Conservation (phyloP, 371 early-diverging fungal genomes). For the Lichtheimia hyalospora region DNA sequence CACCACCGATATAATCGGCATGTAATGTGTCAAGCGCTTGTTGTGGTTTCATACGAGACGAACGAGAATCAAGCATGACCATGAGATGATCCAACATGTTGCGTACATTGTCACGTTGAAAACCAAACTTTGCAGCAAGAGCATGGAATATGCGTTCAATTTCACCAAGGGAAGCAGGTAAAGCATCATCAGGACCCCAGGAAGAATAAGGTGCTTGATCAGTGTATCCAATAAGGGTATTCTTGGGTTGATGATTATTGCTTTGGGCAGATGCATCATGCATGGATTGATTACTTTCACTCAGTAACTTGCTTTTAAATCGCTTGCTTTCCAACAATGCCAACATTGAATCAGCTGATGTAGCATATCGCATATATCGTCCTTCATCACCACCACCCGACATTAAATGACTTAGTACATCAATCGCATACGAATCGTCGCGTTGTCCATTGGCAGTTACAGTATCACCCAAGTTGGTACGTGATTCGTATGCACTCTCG, state of each 20-base stretch:
- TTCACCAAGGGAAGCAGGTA: conserved; percentile 67
- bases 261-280: conserved; percentile 18
- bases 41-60: conserved; percentile 75
- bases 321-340: conserved; percentile 74
- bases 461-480: not conserved
- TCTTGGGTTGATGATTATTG: conserved; percentile 13
- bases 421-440: conserved; percentile 8
- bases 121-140: conserved; percentile 68
- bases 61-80: conserved; percentile 85
- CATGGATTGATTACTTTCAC: conserved; percentile 9
- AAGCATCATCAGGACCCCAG: conserved; percentile 65
- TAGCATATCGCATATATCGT: conserved; percentile 72
- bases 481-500: not conserved
- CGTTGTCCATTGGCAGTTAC: not conserved
- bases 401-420: conserved; percentile 11
- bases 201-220: conserved; percentile 55
- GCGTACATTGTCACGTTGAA: conserved; percentile 74
- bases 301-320: conserved; percentile 34
- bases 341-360: conserved; percentile 75
- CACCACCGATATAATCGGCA: conserved; percentile 87
- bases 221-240: conserved; percentile 14
- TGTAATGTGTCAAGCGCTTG: conserved; percentile 79
- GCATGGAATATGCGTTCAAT: conserved; percentile 67
- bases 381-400: conserved; percentile 58
- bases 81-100: conserved; percentile 76